Evolutionary conservation across 1,284 basidiomycete species (phyloP).

Genomic region (Farysia itapuensis): DNA sequence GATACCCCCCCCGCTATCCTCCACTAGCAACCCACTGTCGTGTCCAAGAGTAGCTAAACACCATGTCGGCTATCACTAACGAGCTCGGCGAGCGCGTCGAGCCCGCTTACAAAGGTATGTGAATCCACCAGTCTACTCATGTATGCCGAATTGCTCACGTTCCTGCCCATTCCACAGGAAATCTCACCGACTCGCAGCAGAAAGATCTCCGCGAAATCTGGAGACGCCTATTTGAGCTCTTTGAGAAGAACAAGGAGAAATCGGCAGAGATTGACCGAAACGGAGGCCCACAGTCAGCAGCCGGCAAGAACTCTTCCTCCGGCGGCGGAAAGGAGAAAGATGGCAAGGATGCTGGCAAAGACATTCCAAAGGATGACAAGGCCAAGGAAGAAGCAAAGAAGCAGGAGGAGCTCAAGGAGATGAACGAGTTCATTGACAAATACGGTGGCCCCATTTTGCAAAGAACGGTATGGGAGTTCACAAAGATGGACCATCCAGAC

Average conservation of each 20-base stretch:
- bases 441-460: conserved; percentile 57
- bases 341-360: conserved; percentile 38
- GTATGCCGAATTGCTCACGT: not conserved
- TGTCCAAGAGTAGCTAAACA: too few relatives aligned
- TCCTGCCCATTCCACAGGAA: conserved; percentile 24
- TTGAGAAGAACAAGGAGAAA: conserved; percentile 48
- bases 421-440: conserved; percentile 54
- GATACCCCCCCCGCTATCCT: too few relatives aligned
- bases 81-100: conserved; percentile 50
- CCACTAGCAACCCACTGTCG: too few relatives aligned
- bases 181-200: conserved; percentile 49
- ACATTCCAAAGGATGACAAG: conserved; percentile 55
- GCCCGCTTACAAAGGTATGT: conserved; percentile 43
- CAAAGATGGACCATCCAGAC: conserved; percentile 56
- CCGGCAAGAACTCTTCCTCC: conserved; percentile 12
- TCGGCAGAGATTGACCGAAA: conserved; percentile 43
- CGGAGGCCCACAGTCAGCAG: conserved; percentile 35
- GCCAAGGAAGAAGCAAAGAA: conserved; percentile 57
- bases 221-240: conserved; percentile 48
- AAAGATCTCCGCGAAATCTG: conserved; percentile 48
- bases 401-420: conserved; percentile 46
- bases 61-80: conserved; percentile 44
- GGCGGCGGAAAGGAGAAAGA: conserved; percentile 30
- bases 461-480: conserved; percentile 50
- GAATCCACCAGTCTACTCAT: not conserved